Percentiles rank a stretch among this genome's conserved stretches.
These are phyloP conservation scores for Cladosporium sphaerospermum DNA, from an alignment of 2,329 filamentous ascomycete species.

Conservation along the genomic window DNA sequence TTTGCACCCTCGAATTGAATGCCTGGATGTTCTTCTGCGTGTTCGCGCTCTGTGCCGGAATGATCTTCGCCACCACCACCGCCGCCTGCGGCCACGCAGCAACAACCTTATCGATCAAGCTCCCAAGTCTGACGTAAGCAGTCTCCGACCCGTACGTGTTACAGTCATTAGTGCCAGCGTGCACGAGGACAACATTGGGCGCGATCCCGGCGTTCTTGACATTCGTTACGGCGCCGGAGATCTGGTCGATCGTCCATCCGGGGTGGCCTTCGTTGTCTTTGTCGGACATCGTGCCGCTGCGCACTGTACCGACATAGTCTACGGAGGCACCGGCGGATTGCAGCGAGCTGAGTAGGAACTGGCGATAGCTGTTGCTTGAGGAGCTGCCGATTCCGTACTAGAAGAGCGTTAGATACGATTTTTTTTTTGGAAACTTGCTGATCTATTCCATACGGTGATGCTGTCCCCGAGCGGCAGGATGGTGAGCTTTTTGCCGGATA, in stretches of 20 bases:
- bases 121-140: conserved; percentile 6
- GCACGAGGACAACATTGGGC: conserved; percentile 12
- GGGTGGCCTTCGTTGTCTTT: conserved; percentile 13
- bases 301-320: conserved; percentile 11
- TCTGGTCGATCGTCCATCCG: conserved; percentile 13
- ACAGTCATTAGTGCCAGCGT: conserved; percentile 14
- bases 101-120: conserved; percentile 11
- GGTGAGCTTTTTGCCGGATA: conserved; percentile 1
- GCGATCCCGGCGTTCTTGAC: not conserved
- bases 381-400: conserved; percentile 3
- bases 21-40: not conserved
- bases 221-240: conserved; percentile 7
- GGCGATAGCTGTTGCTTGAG: conserved; percentile 14
- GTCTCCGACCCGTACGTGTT: conserved; percentile 5
- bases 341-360: conserved; percentile 7
- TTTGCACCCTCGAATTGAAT: conserved; percentile 7
- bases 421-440: not conserved
- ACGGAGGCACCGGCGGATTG: conserved; percentile 6
- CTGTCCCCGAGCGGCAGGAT: conserved; percentile 8
- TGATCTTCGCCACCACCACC: conserved; percentile 12
- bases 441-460: conserved; percentile 1
- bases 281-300: conserved; percentile 13
- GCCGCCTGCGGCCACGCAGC: conserved; percentile 9
- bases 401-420: not conserved
- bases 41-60: not conserved